Base-by-base conservation (phyloP, 2,329 filamentous ascomycete genomes). In the Xylaria hypoxylon region DNA sequence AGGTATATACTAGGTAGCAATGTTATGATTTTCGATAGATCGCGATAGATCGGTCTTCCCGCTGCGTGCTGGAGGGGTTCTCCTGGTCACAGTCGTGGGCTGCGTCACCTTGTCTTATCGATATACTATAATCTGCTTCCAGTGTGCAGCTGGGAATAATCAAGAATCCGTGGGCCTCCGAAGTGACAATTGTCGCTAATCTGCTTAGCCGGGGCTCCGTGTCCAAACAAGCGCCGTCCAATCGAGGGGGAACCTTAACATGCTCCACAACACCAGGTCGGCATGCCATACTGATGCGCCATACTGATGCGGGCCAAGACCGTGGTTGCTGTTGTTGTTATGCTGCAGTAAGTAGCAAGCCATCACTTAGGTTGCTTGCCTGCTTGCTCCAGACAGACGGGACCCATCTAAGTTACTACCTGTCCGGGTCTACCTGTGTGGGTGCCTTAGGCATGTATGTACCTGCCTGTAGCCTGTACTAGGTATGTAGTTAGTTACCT, bases 81-180 rank as follows among this genome's bases (percentile, higher is more conserved):
- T 17, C 42, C 28, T 35, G 15, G 11, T 15, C 35, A 38, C 13
- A 4, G 10, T n/a, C n/a, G n/a, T n/a, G n/a, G n/a, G n/a, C n/a
- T n/a, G n/a, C n/a, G n/a, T n/a, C n/a, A n/a, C n/a, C n/a, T n/a
- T 38, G 42, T 59, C 56, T 67, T 67, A 64, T 64, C 60, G 64
- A 64, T 66, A 57, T 56, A 40, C 51, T 65, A 65, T 52, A 65
- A 35, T 33, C 22, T 53, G 47, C 50, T 42, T 47, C 44, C 44
- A 11, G 17, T 5, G 26, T 31, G 15, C 28, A 5, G 15, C 22
- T 26, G 13, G 11, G 38, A 26, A 17, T 17, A 52, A 35, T 24
- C 48, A 52, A 52, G 26, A 35, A 52, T 40, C 40, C 47, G 26
- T 33, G 22, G 47, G 17, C 48, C 24, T 52, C 4, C 33, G 52